A percentile compares a stretch with the other conserved stretches of the same genome.
These are phyloP conservation scores for Pharus latifolius DNA, from an alignment of 176 grass and related monocot genomes.

Conservation along the genomic window DNA sequence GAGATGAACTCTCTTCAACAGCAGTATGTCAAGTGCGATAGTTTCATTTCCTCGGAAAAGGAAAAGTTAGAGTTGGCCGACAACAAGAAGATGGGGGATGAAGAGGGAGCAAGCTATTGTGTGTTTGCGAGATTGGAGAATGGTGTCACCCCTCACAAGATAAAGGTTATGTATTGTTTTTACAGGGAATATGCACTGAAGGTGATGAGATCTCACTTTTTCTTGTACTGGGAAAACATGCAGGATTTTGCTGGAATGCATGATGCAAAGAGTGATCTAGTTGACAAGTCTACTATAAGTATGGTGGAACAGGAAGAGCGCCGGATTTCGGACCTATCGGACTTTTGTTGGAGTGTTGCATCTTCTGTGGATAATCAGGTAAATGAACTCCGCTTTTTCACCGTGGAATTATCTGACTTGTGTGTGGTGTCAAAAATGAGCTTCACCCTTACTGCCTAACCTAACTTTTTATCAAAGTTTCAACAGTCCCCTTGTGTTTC, in stretches of 20 bases:
- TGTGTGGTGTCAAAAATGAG: neutral
- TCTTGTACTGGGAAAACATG: neutral
- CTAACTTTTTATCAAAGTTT: conserved; percentile 4
- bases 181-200: neutral
- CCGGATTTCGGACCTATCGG: conserved; percentile 82
- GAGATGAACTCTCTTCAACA: conserved; percentile 59
- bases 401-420: neutral
- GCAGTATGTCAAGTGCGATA: conserved; percentile 29
- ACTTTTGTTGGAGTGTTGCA: conserved; percentile 83
- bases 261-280: conserved; percentile 14
- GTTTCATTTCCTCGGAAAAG: conserved; percentile 10
- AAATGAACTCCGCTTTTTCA: neutral
- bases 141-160: conserved; percentile 18
- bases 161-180: conserved; percentile 15
- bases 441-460: neutral
- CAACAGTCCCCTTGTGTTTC: neutral
- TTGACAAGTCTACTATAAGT: conserved; percentile 16
- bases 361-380: conserved; percentile 74
- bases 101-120: conserved; percentile 16
- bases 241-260: conserved; percentile 18
- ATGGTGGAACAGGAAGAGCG: conserved; percentile 70
- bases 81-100: conserved; percentile 14
- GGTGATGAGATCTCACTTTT: neutral
- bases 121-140: neutral
- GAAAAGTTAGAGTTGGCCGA: neutral